Base-by-base conservation (phyloP, 495 filamentous ascomycete species). In the Rusavskia elegans region DNA sequence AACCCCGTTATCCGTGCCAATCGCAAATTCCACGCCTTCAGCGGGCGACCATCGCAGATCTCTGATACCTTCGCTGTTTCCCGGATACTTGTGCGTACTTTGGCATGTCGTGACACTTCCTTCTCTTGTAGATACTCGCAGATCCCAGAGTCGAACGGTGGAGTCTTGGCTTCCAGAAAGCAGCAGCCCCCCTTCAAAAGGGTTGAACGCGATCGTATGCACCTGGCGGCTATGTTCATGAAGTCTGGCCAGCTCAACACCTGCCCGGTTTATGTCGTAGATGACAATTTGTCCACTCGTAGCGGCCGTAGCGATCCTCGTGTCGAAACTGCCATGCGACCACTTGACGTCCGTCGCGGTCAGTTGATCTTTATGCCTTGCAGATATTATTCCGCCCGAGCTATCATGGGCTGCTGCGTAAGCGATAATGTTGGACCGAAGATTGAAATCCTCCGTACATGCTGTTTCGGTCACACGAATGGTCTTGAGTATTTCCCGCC, bases 161-260 rank as follows among this genome's bases (percentile, higher is more conserved):
- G 84, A 84, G 71, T 97, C 92, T 67, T 95, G 89, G 62, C 89
- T 89, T 23, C 85, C 92, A 4, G 89, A 94, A 23, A 97, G 72
- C 36, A 97, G 66, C 71, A 81, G 78, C 53, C 78, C 79, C 49
- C 82, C 81, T 54, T 77, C 71, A 61, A 85, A 82, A 2, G 92
- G 89, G 62, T 89, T 95, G 66, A 96, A 86, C 40, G 87, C 88
- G 37, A 98, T 71, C 56, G 81, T 81, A 66, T 98, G 90, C 52
- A 98, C 83, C 72, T 95, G 90, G 50, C 93, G 84, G 52, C 75
- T 78, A 65, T 96, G 93, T 62, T 95, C 90, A 57, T 85, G 83
- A 54, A 87, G 71, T 51, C 87, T 80, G 52, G 80, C 81, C 50
- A 82, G 72, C 61, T 93, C 87, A 32, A 93, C 65, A 29, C 80